Evolutionary conservation across 2,329 filamentous ascomycete genomes (phyloP).

Genomic region (Claviceps paspali): DNA sequence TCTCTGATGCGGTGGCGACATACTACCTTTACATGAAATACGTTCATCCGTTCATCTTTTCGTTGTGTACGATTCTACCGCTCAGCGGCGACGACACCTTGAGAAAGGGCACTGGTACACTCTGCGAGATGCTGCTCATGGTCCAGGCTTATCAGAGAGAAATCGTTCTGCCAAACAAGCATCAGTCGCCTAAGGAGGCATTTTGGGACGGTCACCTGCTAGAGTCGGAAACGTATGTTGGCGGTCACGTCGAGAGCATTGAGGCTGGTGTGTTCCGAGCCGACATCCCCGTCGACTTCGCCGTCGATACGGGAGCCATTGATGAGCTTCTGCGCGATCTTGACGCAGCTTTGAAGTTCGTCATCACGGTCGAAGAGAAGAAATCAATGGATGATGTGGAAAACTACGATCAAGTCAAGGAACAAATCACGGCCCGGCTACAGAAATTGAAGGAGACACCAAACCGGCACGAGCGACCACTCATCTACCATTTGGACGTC

Average conservation of each 20-base stretch:
- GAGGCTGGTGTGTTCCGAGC: constrained; percentile 93
- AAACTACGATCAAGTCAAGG: constrained; percentile 74
- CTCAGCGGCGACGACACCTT: constrained; percentile 84
- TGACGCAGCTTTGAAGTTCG: constrained; percentile 79
- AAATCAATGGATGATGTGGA: constrained; percentile 64
- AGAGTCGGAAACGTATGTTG: constrained; percentile 95
- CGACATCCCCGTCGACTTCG: constrained; percentile 90
- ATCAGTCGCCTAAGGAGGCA: constrained; percentile 74
- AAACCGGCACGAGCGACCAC: constrained; percentile 67
- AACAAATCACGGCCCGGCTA: constrained; percentile 61
- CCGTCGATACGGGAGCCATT: constrained; percentile 73
- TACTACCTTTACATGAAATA: constrained; percentile 99
- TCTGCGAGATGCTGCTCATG: constrained; percentile 99
- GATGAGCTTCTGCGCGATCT: constrained; percentile 79
- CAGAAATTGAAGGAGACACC: constrained; percentile 64
- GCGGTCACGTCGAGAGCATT: constrained; percentile 97
- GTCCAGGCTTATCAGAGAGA: constrained; percentile 87
- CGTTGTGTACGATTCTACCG: constrained; percentile 89
- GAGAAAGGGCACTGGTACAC: constrained; percentile 88
- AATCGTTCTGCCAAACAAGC: constrained; percentile 93
- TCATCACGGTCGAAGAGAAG: constrained; percentile 69
- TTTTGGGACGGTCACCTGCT: constrained; percentile 96
- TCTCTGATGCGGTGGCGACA: constrained; percentile 95
- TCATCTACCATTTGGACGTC: constrained; percentile 97
- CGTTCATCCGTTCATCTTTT: constrained; percentile 99